Evolutionary conservation across 1,139 yeast species (phyloP).

Genomic region (Blastobotrys persicus): DNA sequence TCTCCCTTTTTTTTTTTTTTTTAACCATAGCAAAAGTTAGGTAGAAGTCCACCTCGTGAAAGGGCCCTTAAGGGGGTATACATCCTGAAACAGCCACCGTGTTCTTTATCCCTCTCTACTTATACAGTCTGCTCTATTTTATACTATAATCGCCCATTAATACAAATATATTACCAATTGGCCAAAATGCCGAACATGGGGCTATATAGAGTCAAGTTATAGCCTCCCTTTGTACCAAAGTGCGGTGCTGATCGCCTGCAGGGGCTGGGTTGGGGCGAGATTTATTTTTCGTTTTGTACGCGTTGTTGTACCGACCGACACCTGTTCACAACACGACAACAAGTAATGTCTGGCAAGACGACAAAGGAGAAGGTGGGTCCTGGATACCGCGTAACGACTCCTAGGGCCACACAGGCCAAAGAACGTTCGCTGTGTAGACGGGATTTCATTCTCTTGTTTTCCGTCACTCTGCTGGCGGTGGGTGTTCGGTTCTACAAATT

Average conservation of each 20-base stretch:
- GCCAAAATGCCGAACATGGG: too few species aligned
- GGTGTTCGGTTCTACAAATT: constrained; percentile 60
- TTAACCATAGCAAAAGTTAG: too few species aligned
- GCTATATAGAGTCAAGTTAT: too few species aligned
- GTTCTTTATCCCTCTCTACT: not conserved
- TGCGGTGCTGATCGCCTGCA: not conserved
- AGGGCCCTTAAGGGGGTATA: too few species aligned
- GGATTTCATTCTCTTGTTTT: constrained; percentile 41
- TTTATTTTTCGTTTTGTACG: not conserved
- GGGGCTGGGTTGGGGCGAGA: not conserved
- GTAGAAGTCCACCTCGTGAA: too few species aligned
- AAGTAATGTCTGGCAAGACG: constrained; percentile 8
- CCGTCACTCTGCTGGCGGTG: constrained; percentile 53
- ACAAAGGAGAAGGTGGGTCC: constrained; percentile 25
- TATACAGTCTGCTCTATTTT: not conserved
- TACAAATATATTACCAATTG: too few species aligned
- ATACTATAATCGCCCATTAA: too few species aligned
- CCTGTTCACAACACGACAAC: not conserved
- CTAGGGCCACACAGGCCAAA: constrained; percentile 41
- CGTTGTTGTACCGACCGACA: not conserved
- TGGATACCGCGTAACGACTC: constrained; percentile 43
- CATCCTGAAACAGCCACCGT: not conserved
- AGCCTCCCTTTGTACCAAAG: not conserved
- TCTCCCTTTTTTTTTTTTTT: too few species aligned
- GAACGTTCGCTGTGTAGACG: constrained; percentile 30